phyloP scores from a whole-genome alignment of 768 basidiomycete genomes.

The Hemileccinum rubropunctum region DNA sequence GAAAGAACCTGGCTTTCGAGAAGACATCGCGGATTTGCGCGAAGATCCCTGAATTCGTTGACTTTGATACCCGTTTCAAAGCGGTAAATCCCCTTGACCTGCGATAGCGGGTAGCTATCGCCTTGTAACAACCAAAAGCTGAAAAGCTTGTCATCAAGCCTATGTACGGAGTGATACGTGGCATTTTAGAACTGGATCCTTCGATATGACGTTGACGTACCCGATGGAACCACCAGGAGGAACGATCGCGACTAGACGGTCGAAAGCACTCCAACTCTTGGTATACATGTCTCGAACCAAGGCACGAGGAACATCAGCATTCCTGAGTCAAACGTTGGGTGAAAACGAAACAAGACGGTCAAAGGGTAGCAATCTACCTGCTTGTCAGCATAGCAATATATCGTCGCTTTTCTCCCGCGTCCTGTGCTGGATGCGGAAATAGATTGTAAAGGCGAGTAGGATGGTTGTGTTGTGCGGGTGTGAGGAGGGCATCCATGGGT shows the following conservation, averaged over 20 bases:
- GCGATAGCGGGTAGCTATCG: slow-evolving; percentile 70
- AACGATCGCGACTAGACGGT: slow-evolving; percentile 82
- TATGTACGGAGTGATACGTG: slow-evolving; percentile 26
- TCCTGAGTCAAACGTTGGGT: slow-evolving; percentile 40
- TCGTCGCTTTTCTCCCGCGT: slow-evolving; percentile 65
- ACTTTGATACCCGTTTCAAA: slow-evolving; percentile 89
- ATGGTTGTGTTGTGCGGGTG: slow-evolving; percentile 71
- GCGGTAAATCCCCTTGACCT: slow-evolving; percentile 82
- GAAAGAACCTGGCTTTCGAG: slow-evolving; percentile 79
- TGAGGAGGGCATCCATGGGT: slow-evolving; percentile 74
- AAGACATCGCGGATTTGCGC: slow-evolving; percentile 85
- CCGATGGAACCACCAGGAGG: slow-evolving; percentile 90
- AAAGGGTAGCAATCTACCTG: slow-evolving; percentile 42
- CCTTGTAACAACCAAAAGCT: slow-evolving; percentile 86
- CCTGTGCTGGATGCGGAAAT: slow-evolving; percentile 81
- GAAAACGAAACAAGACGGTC: not conserved
- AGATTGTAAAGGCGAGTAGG: slow-evolving; percentile 74
- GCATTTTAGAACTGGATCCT: not conserved
- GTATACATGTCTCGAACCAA: slow-evolving; percentile 89
- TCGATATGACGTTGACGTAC: slow-evolving; percentile 39
- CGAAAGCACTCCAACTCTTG: slow-evolving; percentile 91
- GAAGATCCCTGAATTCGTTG: slow-evolving; percentile 82
- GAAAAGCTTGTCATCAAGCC: slow-evolving; percentile 90
- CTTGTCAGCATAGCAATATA: slow-evolving; percentile 72
- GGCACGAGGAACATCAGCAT: slow-evolving; percentile 81